Conservation (phyloP, 148 eudicot species). For the Polygonum aviculare region DNA sequence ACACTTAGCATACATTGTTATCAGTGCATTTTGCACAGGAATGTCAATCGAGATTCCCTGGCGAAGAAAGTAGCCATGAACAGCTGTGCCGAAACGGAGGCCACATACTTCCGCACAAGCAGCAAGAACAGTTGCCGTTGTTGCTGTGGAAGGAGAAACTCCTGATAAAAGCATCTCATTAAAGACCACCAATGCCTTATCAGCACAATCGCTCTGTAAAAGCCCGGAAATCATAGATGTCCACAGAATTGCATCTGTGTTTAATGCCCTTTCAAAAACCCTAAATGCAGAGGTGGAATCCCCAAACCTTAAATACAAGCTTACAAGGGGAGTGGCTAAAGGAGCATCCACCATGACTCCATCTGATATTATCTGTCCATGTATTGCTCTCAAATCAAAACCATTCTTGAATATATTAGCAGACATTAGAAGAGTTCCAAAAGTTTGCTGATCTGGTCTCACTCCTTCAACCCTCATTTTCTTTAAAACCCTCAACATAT, state of each 20-base stretch:
- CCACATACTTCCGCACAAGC: conserved; percentile 66
- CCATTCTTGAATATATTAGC: conserved; percentile 15
- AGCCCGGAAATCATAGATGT: conserved; percentile 84
- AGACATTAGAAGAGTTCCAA: conserved; percentile 42
- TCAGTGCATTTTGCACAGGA: conserved; percentile 59
- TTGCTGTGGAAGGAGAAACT: conserved; percentile 39
- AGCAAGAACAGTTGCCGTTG: conserved; percentile 59
- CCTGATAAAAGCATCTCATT: conserved; percentile 35
- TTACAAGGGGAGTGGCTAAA: conserved; percentile 55
- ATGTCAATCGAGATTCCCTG: conserved; percentile 36
- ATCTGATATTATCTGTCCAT: conserved; percentile 43
- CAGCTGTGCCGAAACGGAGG: conserved; percentile 38
- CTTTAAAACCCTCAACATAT: conserved; percentile 45
- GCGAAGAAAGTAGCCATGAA: conserved; percentile 61
- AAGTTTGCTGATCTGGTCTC: conserved; percentile 52
- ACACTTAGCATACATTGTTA: conserved; percentile 76
- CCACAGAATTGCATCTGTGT: conserved; percentile 67
- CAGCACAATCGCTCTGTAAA: conserved; percentile 59
- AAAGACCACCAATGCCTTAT: conserved; percentile 46
- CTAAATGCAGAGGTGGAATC: conserved; percentile 31
- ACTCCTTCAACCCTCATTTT: conserved; percentile 38
- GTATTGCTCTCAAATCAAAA: conserved; percentile 31
- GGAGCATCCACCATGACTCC: conserved; percentile 47
- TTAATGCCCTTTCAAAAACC: conserved; percentile 38
- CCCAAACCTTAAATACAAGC: conserved; percentile 48